Base-by-base conservation (phyloP, 73 alveolate species). In the Paramecium caudatum region DNA sequence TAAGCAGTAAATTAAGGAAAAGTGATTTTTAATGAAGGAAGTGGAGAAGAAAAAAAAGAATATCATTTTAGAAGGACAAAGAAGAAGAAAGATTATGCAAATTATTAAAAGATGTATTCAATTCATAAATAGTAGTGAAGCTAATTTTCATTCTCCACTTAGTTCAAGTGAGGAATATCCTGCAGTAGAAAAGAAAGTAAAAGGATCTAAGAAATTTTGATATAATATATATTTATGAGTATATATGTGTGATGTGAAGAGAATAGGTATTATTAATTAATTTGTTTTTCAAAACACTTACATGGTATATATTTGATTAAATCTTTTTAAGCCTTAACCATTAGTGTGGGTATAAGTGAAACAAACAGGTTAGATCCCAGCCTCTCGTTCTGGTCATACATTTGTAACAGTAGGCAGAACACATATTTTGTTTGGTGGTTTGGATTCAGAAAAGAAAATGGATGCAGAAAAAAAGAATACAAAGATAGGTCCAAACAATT, bases 301-400 rank as follows among this genome's bases (percentile, higher is more conserved):
- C 50, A 74, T 74, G 88, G 88, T 74, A 74, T 25, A 39, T 33
- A 65, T 32, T 25, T 30, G 9, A 39, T 74, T 47, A 12, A 17
- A n/a, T 82, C 43, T 41, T 36, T 46, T 62, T 34, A 70, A 94
- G 98, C 98, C 98, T 43, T 94, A 95, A 93, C 97, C 96, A 34
- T 84, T 96, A 50, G 92, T 95, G 82, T 96, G 99, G 99, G 90
- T 91, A 82, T 32, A 91, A 83, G 39, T 94, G 23, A 93, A 93
- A 82, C 81, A 82, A 47, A 87, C 92, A 33, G 99, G 99, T 46
- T 91, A 91, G 55, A 94, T 70, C 36, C 99, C 99, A 21, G 47
- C 95, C 50, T 91, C 97, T 23, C 68, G 99, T 82, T 93, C 97
- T 16, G 99, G 99, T 16, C 99, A 96, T 83, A 91, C 98, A 19